Percentiles rank a stretch among this genome's conserved stretches.
phyloP scores from a whole-genome alignment of 306 rosid genomes.

The Abrus pulchellus region DNA sequence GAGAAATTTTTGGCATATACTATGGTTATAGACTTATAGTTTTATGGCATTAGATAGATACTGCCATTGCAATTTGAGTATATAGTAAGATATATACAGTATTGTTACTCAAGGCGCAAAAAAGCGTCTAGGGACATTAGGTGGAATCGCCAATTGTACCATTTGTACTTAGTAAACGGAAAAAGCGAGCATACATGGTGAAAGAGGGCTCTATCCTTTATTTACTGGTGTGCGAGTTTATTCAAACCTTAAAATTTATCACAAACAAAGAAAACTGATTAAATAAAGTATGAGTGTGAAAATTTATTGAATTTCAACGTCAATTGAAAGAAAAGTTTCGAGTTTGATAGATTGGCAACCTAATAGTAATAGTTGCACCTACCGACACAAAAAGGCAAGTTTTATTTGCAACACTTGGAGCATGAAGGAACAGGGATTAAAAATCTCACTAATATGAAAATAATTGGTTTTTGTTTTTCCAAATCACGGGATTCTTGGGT shows the following conservation, averaged over 20 bases:
- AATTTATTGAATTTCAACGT: background rate
- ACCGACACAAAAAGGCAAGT: conserved; percentile 13
- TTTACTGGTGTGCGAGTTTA: background rate
- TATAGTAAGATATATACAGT: background rate
- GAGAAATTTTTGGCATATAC: background rate
- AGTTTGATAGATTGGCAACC: background rate
- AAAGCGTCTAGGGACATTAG: background rate
- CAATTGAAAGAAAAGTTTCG: background rate
- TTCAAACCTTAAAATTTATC: background rate
- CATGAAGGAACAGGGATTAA: background rate
- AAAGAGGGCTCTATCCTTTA: background rate
- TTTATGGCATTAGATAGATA: background rate
- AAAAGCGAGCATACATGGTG: background rate
- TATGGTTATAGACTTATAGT: background rate
- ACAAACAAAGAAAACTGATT: background rate
- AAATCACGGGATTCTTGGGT: conserved; percentile 46
- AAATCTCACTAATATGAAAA: conserved; percentile 7
- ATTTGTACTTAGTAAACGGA: conserved; percentile 14
- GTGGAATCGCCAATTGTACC: background rate
- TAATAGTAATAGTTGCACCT: conserved; percentile 8
- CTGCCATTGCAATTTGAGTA: conserved; percentile 6
- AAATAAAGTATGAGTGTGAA: background rate
- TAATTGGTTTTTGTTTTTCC: background rate
- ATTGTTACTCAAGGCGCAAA: background rate
- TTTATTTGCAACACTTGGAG: conserved; percentile 33